These are phyloP conservation scores for Petrea volubilis DNA, from an alignment of 257 asterid genomes.

Conservation along the genomic window DNA sequence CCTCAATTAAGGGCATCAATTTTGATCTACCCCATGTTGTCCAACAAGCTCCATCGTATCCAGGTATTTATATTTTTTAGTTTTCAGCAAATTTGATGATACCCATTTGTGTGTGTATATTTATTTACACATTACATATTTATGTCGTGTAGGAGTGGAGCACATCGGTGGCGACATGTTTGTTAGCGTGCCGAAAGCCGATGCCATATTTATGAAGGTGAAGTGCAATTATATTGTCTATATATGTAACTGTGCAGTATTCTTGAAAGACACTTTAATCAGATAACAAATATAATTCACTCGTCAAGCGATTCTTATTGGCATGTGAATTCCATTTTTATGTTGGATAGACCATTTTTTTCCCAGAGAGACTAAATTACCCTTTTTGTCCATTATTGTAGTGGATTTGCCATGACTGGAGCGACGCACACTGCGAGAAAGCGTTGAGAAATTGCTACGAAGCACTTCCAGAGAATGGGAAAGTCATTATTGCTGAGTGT, in stretches of 20 bases:
- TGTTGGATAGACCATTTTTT: too few relatives aligned
- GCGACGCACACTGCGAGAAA: conserved; percentile 47
- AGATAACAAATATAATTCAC: too few relatives aligned
- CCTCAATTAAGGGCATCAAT: too few relatives aligned
- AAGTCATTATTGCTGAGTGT: conserved; percentile 48
- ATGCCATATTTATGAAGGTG: conserved; percentile 69
- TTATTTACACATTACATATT: too few relatives aligned
- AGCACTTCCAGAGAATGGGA: conserved; percentile 55
- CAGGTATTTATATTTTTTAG: conserved; percentile 17
- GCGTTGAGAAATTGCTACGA: conserved; percentile 51
- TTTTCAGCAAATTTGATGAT: too few relatives aligned
- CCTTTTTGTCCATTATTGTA: background rate
- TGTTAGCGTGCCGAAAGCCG: conserved; percentile 58
- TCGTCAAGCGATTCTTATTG: background rate
- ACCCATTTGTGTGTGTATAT: too few relatives aligned
- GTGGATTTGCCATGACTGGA: conserved; percentile 74
- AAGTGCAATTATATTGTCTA: background rate
- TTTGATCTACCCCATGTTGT: conserved; percentile 74
- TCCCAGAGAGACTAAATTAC: too few relatives aligned
- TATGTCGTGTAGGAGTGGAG: conserved; percentile 43
- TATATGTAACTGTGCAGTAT: too few relatives aligned
- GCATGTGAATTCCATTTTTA: background rate
- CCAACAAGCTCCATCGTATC: conserved; percentile 46
- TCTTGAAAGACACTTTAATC: too few relatives aligned
- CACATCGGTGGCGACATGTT: conserved; percentile 74